Evolutionary conservation across 345 rosid species (phyloP), one percentile per base, ranked within the genome.

Genomic region (Kandelia obovata): DNA sequence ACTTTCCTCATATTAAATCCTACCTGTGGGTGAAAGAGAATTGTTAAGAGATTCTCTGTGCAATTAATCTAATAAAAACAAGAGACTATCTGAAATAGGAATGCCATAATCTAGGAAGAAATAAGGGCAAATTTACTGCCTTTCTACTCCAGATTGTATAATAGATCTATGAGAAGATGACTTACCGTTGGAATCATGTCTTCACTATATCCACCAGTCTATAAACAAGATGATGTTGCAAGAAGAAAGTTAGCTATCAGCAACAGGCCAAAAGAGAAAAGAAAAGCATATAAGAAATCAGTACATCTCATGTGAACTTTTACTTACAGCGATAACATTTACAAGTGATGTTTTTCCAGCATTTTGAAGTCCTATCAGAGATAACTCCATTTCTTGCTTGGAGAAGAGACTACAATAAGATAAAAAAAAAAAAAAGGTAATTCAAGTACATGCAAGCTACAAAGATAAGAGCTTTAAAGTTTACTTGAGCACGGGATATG

Each of bases 181-280:
- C 86, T 53, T 25, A 88, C 94, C 35, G 95, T 91, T n/a, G 97
- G 97, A 67, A 91, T 91, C 97, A 91, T 91, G 71, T 91, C 97
- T 82, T 91, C 94, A 59, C 96, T 91, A 70, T 88, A 91, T 67
- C 94, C 96, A 76, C 94, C 94, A 64, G 94, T 91, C 94, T 90
- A 77, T 67, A 53, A 62, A 35, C 65, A 77, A 39, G 75, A 66
- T 51, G 3, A 32, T 59, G 64, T 67, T 65, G 15, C 37, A 19
- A 43, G 65, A 26, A 35, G 64, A 64, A 58, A 62, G 52, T 37
- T 43, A 68, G 39, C 68, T 21, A 58, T 78, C 64, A 82, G 82
- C 67, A 64, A 61, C 19, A 66, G 34, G 67, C 15, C 16, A 1
- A 56, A 73, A 64, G 51, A 32, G 9, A 53, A 68, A 65, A 58